Evolutionary conservation across 306 rosid species (phyloP), one percentile per base, ranked within the genome.

Genomic region (Comarum palustre): DNA sequence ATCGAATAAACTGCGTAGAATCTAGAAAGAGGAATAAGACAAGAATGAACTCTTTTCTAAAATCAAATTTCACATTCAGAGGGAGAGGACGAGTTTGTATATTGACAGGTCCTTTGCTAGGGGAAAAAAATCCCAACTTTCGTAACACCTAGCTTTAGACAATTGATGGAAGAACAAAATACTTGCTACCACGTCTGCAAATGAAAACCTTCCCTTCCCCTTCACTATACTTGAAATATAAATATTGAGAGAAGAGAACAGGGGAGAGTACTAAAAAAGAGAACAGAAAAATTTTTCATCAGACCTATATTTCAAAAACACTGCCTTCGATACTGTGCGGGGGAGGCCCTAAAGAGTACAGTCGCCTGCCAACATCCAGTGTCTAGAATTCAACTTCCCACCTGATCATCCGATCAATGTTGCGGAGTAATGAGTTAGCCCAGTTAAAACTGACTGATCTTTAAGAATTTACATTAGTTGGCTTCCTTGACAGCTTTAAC

Each of bases 371-470:
- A 79, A 52, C 83, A 31, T 50, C 52, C 51, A 74, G 64, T 52
- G 69, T 79, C 82, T 76, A 79, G 78, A 27, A 71, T 79, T 74
- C 80, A 85, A 77, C 90, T 73, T 82, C 90, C 96, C 92, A 86
- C 93, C 90, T 73, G 77, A 82, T 88, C 79, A 80, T 17, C 38
- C 10, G 77, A 82, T 88, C 81, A 82, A 85, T 78, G 75, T 65
- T 71, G 90, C 85, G 69, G 45, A 4, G 64, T 69, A 36, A 38
- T 60, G 70, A 66, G 82, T 83, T 87, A 82, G 89, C 87, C 72
- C 85, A 69, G 73, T 79, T 67, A 74, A 81, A 81, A 34, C 67
- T 8, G 45, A 62, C 87, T 39, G 80, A 79, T 74, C 77, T 79
- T 77, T 64, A 68, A 74, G 66, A 84, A 87, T 89, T 82, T 82